Evolutionary conservation across 176 grass and related monocot genomes (phyloP).

Genomic region (Oryza glaberrima): DNA sequence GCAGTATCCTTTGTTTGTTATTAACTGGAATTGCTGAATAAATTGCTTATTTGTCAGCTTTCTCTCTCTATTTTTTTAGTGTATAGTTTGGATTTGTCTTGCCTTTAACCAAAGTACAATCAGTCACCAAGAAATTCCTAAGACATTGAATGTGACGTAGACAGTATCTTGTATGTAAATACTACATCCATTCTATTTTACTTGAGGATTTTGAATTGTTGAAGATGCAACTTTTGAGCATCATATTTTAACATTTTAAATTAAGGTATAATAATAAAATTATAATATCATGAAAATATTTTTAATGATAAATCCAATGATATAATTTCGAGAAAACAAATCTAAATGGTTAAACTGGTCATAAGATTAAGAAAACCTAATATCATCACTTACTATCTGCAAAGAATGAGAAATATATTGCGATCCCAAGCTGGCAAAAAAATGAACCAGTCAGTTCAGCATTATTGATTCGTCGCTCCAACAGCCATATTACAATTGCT

Average conservation of each 20-base stretch:
- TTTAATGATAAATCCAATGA: too few relatives aligned
- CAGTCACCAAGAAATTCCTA: background rate
- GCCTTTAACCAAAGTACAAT: background rate
- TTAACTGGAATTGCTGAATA: background rate
- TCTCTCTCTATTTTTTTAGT: background rate
- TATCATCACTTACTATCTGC: constrained; percentile 51
- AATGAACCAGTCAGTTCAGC: constrained; percentile 45
- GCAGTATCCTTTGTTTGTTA: background rate
- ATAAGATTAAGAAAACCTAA: constrained; percentile 15
- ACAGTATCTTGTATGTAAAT: background rate
- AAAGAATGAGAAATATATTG: constrained; percentile 63
- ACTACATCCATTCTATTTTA: too few relatives aligned
- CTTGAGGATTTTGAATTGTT: too few relatives aligned
- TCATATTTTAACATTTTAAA: too few relatives aligned
- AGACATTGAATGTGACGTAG: background rate
- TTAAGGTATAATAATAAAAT: too few relatives aligned
- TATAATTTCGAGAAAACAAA: too few relatives aligned
- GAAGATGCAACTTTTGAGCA: too few relatives aligned
- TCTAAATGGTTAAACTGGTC: too few relatives aligned
- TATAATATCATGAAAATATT: too few relatives aligned
- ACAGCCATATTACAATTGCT: constrained; percentile 39
- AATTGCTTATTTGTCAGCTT: background rate
- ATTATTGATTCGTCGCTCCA: constrained; percentile 43
- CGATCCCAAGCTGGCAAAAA: constrained; percentile 50
- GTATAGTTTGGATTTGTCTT: background rate